Evolutionary conservation across 1,284 basidiomycete genomes (phyloP), one percentile per base, ranked within the genome.

Genomic region (Ustilago vetiveriae): DNA sequence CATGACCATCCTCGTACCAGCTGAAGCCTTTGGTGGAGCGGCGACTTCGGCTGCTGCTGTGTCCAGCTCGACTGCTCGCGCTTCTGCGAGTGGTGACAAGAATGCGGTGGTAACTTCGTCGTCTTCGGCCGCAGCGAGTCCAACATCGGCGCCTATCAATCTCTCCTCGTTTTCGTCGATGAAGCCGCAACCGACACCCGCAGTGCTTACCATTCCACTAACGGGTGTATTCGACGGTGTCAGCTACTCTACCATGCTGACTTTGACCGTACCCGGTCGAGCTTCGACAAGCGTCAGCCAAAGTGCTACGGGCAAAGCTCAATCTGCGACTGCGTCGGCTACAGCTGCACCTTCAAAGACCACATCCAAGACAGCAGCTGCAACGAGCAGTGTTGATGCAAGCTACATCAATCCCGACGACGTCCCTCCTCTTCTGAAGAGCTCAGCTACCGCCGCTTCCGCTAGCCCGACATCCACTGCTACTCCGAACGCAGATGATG

Each of bases 1-100:
- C n/a, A 69, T 69, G 65, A 63, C 59, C 6, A 69, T 69, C 51
- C 36, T 69, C 1, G 65, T 69, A 1, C 58, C 65, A 3, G 65
- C 65, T 8, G 59, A 47, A 9, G 65, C 65, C 1, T 68, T 68
- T 26, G 53, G 57, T 23, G 58, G 56, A 11, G 36, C 27, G 5
- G 39, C 40, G 30, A 66, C 49, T 21, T 17, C 43, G 11, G 33
- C 62, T n/a, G 27, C 62, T 24, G 16, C 23, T 39, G 38, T 30
- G 13, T 42, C 51, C 23, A 46, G 42, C 33, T 22, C 45, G 16
- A 44, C 37, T 37, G 41, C 43, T 4, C 37, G 23, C 33, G 41
- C 21, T n/a, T 43, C 40, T 49, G 41, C 41, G 9, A 57, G 35
- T 45, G 24, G 35, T 21, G 50, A 17, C 29, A 49, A 49, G 19